phyloP scores from a whole-genome alignment of 768 basidiomycete species.

The Calvatia gigantea region DNA sequence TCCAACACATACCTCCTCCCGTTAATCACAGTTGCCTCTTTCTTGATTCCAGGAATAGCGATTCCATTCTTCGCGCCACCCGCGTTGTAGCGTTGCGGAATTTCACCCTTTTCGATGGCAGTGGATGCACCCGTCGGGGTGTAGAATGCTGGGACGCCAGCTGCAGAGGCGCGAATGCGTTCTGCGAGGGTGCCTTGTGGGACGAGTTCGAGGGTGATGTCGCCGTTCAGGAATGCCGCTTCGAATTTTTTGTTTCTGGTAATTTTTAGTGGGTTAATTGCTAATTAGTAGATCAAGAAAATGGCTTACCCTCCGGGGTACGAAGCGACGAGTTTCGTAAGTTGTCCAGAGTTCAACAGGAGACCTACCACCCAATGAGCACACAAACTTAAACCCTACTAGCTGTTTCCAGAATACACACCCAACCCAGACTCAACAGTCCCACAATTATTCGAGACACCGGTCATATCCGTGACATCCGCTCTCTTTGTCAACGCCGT shows the following conservation, averaged over 20 bases:
- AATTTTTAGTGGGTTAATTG: too few species aligned
- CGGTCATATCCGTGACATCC: slow-evolving; percentile 73
- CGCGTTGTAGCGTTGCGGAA: slow-evolving; percentile 75
- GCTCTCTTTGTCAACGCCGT: slow-evolving; percentile 69
- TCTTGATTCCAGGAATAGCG: slow-evolving; percentile 66
- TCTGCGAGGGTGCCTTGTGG: slow-evolving; percentile 92
- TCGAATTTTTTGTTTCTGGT: slow-evolving; percentile 89
- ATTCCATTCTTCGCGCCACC: slow-evolving; percentile 73
- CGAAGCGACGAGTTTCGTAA: slow-evolving; percentile 82
- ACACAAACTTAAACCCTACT: not conserved
- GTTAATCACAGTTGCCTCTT: slow-evolving; percentile 73
- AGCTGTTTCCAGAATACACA: slow-evolving; percentile 21
- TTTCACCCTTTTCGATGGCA: slow-evolving; percentile 74
- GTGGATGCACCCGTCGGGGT: slow-evolving; percentile 89
- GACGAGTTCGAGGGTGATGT: slow-evolving; percentile 82
- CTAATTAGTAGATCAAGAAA: too few species aligned
- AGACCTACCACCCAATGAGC: slow-evolving; percentile 46
- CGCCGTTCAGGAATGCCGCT: slow-evolving; percentile 71
- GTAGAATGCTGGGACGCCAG: slow-evolving; percentile 91
- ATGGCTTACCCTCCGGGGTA: slow-evolving; percentile 81
- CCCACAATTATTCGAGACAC: slow-evolving; percentile 88
- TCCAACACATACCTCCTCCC: slow-evolving; percentile 84
- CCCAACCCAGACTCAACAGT: slow-evolving; percentile 68
- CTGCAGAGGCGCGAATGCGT: slow-evolving; percentile 83
- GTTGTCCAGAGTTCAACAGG: slow-evolving; percentile 69